phyloP scores from a whole-genome alignment of 495 filamentous ascomycete species.

The Diplogelasinospora grovesii region DNA sequence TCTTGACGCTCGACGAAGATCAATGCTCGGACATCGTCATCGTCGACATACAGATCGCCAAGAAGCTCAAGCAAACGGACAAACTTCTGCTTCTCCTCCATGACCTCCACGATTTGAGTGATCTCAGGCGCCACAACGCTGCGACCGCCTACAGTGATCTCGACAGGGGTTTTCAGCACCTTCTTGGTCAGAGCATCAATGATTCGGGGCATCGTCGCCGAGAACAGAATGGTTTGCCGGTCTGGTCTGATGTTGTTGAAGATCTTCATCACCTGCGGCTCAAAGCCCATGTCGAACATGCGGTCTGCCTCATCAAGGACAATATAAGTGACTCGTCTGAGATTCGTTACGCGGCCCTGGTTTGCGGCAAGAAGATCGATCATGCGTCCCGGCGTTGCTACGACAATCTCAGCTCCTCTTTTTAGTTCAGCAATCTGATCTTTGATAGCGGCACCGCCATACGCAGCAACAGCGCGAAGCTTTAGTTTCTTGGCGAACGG shows the following conservation, averaged over 20 bases:
- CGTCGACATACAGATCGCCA: constrained; percentile 77
- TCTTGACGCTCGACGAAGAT: constrained; percentile 96
- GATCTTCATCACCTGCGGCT: constrained; percentile 97
- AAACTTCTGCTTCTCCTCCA: constrained; percentile 78
- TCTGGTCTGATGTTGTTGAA: constrained; percentile 84
- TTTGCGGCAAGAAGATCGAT: constrained; percentile 94
- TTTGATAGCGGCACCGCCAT: constrained; percentile 93
- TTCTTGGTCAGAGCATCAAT: constrained; percentile 91
- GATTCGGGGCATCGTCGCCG: constrained; percentile 89
- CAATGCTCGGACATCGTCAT: constrained; percentile 82
- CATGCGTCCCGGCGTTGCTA: constrained; percentile 93
- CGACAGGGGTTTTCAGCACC: constrained; percentile 74
- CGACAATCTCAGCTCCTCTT: constrained; percentile 88
- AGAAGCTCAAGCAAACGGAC: constrained; percentile 76
- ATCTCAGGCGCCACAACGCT: constrained; percentile 94
- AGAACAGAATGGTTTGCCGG: constrained; percentile 90
- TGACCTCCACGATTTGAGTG: constrained; percentile 86
- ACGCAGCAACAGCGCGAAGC: constrained; percentile 90
- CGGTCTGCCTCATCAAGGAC: constrained; percentile 96
- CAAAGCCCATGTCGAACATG: constrained; percentile 99
- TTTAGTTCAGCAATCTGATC: constrained; percentile 97
- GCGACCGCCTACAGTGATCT: constrained; percentile 85
- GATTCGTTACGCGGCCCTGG: constrained; percentile 83
- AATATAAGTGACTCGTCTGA: constrained; percentile 81
- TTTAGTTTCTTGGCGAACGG: constrained; percentile 86